Percentiles rank a stretch among this genome's conserved stretches.
Conservation (phyloP, 495 filamentous ascomycete genomes). For the Hypoxylon fuscum region DNA sequence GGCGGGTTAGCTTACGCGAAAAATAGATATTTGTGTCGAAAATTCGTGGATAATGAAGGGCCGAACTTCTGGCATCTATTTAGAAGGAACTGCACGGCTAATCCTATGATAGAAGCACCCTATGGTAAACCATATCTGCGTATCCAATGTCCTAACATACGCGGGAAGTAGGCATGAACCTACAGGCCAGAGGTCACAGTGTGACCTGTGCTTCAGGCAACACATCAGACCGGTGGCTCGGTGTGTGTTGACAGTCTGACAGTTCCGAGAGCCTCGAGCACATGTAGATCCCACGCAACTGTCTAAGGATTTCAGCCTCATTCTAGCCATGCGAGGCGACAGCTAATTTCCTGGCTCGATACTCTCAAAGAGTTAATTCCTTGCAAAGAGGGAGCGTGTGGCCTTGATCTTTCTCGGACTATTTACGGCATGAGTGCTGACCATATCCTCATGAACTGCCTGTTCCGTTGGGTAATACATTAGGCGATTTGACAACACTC, state of each 20-base stretch:
- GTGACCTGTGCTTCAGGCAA: neutral
- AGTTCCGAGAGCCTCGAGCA: neutral
- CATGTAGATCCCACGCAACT: neutral
- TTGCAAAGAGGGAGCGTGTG: neutral
- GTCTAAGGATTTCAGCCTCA: neutral
- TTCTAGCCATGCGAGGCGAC: neutral
- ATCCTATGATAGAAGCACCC: too few species aligned
- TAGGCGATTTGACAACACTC: conserved; percentile 23
- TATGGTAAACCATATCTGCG: too few species aligned
- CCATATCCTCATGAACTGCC: conserved; percentile 15
- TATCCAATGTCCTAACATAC: neutral
- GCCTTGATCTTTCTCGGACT: neutral
- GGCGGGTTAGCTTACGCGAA: too few species aligned
- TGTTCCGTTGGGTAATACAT: conserved; percentile 25
- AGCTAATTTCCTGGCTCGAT: neutral
- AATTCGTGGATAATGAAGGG: too few species aligned
- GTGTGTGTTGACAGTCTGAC: neutral
- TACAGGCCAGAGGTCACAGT: neutral
- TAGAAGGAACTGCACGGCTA: neutral
- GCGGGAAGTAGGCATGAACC: neutral
- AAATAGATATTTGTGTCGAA: too few species aligned
- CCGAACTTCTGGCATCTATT: too few species aligned
- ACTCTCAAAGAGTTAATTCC: neutral
- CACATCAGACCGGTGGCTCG: neutral
- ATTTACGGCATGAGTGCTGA: neutral